Percentiles rank a stretch among this genome's conserved stretches.
Conservation (phyloP, 108 stramenopile genomes). For the Cyclotella atomus region DNA sequence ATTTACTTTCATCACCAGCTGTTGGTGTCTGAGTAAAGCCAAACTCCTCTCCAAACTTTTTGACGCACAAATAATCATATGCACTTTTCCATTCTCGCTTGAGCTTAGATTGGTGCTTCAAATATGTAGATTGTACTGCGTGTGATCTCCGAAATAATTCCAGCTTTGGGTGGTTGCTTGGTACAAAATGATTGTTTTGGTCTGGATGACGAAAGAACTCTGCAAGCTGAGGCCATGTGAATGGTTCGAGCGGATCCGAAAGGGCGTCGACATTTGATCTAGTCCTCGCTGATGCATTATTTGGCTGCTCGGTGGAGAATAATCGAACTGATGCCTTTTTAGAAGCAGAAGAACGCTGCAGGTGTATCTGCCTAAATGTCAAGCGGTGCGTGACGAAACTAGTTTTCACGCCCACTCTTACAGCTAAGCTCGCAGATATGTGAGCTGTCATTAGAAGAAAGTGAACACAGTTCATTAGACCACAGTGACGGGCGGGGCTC, state of each 20-base stretch:
- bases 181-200: conserved; percentile 16
- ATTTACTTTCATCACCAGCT: conserved; percentile 4
- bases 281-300: neutral
- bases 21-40: conserved; percentile 18
- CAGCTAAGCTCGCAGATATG: too few species aligned
- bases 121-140: conserved; percentile 20
- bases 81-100: conserved; percentile 33
- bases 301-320: neutral
- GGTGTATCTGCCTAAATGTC: too few species aligned
- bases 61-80: conserved; percentile 44
- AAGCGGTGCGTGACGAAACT: too few species aligned
- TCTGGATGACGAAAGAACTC: conserved; percentile 22
- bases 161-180: conserved; percentile 47
- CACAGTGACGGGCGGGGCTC: too few species aligned
- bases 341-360: too few species aligned
- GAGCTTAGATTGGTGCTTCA: conserved; percentile 32
- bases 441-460: too few species aligned
- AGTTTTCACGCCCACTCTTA: too few species aligned
- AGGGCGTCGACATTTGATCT: neutral
- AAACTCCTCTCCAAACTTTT: conserved; percentile 43
- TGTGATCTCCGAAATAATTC: conserved; percentile 32
- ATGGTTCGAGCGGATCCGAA: neutral
- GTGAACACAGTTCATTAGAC: too few species aligned
- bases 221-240: conserved; percentile 36
- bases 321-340: conserved; percentile 1